A percentile compares a stretch with the other conserved stretches of the same genome.
phyloP scores from a whole-genome alignment of 2,329 filamentous ascomycete species.

The Nothophoma quercina region DNA sequence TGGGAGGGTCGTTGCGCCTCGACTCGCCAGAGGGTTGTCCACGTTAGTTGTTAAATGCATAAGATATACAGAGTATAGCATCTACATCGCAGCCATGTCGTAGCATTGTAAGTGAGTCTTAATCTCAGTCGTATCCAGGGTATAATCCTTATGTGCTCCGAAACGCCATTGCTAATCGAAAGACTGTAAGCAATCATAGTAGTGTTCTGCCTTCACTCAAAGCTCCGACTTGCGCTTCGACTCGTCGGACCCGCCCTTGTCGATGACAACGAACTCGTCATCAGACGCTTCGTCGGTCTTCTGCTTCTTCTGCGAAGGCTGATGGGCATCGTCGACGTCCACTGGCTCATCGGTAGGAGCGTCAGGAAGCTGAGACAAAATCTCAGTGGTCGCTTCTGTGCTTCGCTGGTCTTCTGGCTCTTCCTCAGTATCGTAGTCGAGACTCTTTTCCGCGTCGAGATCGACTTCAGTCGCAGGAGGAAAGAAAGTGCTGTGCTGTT shows the following conservation, averaged over 20 bases:
- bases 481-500: constrained; percentile 44
- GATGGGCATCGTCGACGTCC: constrained; percentile 50
- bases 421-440: constrained; percentile 34
- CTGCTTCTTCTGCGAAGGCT: constrained; percentile 55
- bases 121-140: constrained; percentile 2
- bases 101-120: not conserved
- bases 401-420: constrained; percentile 27
- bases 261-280: constrained; percentile 44
- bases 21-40: too few relatives aligned
- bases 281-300: constrained; percentile 47
- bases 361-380: constrained; percentile 57
- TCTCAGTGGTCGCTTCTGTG: constrained; percentile 45
- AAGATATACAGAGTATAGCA: not conserved
- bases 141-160: constrained; percentile 5
- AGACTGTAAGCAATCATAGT: not conserved
- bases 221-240: constrained; percentile 24
- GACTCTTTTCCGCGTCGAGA: not conserved
- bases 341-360: constrained; percentile 57
- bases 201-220: not conserved
- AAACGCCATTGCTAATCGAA: constrained; percentile 7
- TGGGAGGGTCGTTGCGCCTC: not conserved
- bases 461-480: constrained; percentile 28
- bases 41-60: not conserved
- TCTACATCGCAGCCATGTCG: too few relatives aligned
- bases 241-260: constrained; percentile 36